Evolutionary conservation across 768 basidiomycete genomes (phyloP).

Genomic region (Nidularia sp.): DNA sequence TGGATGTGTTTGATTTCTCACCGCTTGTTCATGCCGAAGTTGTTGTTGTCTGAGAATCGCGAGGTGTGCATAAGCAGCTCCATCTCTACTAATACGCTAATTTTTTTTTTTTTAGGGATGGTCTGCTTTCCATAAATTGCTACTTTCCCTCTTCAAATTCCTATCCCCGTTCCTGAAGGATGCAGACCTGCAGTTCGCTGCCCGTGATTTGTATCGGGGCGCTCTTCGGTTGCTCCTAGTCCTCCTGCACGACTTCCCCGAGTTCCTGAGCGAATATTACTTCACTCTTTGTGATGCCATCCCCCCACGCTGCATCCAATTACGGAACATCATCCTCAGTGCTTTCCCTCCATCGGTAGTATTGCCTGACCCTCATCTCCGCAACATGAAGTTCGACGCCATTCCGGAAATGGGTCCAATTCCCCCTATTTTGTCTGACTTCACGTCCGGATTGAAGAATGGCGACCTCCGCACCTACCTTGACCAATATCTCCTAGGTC

Average conservation of each 20-base stretch:
- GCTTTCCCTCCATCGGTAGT: slow-evolving; percentile 83
- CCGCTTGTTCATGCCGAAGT: slow-evolving; percentile 94
- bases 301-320: slow-evolving; percentile 89
- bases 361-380: slow-evolving; percentile 85
- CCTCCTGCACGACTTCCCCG: slow-evolving; percentile 97
- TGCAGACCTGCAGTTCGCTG: slow-evolving; percentile 73
- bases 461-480: slow-evolving; percentile 76
- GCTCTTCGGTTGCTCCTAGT: slow-evolving; percentile 88
- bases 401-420: slow-evolving; percentile 90
- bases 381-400: slow-evolving; percentile 66
- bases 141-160: slow-evolving; percentile 94
- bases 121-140: slow-evolving; percentile 92
- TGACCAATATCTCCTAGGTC: slow-evolving; percentile 81
- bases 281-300: slow-evolving; percentile 94
- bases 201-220: slow-evolving; percentile 86
- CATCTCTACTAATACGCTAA: slow-evolving; percentile 3
- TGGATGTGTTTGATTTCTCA: slow-evolving; percentile 98
- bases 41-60: slow-evolving; percentile 81
- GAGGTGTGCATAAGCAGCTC: slow-evolving; percentile 47
- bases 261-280: slow-evolving; percentile 95
- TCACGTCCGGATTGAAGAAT: slow-evolving; percentile 74
- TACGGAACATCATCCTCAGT: slow-evolving; percentile 93
- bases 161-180: slow-evolving; percentile 86
- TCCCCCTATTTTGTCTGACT: slow-evolving; percentile 89
- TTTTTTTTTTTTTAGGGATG: slow-evolving; percentile 57